Percentiles rank a stretch among this genome's conserved stretches.
Evolutionary conservation across 1,139 yeast genomes (phyloP).

Genomic region (Kazachstania sp.): DNA sequence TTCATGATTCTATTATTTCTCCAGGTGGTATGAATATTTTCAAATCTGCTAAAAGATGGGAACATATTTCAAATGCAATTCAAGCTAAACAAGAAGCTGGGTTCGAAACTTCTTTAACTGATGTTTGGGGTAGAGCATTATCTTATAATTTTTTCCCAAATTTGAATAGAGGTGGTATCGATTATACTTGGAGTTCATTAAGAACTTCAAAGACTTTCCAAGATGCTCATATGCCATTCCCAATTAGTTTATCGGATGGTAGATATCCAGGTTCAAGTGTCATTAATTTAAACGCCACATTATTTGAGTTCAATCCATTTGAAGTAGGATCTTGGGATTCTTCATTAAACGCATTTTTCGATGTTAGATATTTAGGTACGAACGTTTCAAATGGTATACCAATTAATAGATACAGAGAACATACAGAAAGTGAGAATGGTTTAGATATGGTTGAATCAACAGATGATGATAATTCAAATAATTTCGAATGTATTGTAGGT

Average conservation of each 20-base stretch:
- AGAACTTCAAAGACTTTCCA: conserved; percentile 45
- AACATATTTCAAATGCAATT: conserved; percentile 31
- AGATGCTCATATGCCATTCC: conserved; percentile 68
- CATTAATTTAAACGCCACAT: conserved; percentile 60
- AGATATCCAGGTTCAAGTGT: conserved; percentile 59
- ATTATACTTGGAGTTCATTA: conserved; percentile 57
- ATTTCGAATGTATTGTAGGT: conserved; percentile 47
- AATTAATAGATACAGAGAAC: conserved; percentile 15
- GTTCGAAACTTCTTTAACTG: conserved; percentile 70
- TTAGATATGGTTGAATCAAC: background rate
- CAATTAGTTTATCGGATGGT: conserved; percentile 70
- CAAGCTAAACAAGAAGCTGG: conserved; percentile 66
- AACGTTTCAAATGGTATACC: conserved; percentile 50
- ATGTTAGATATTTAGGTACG: conserved; percentile 67
- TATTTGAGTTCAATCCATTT: conserved; percentile 71
- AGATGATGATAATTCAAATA: background rate
- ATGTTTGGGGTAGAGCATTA: conserved; percentile 82
- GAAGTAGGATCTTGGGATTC: conserved; percentile 92
- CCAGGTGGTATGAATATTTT: conserved; percentile 67
- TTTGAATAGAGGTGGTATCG: conserved; percentile 49
- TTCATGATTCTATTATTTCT: conserved; percentile 46
- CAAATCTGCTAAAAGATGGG: conserved; percentile 46
- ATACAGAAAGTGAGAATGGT: background rate
- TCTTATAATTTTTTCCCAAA: conserved; percentile 64
- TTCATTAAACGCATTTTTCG: conserved; percentile 56